Base-by-base conservation (phyloP, 805 yeast genomes). In the Metschnikowia koreensis region DNA sequence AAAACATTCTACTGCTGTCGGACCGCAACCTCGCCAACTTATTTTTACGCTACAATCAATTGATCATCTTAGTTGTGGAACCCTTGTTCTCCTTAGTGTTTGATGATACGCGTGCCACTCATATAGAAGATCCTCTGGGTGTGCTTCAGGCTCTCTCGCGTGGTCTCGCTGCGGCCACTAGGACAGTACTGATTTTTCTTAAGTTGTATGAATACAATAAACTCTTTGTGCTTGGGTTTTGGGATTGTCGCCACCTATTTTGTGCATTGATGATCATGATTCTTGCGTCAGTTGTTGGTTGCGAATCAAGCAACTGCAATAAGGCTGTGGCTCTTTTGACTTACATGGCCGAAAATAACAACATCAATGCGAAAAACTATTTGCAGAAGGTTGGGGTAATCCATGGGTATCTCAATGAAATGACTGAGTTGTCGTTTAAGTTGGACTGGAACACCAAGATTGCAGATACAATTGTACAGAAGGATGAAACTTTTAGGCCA, bases 221-320 rank as follows among this genome's bases (percentile, higher is more conserved):
- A 41, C 52, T 71, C 12, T 72, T 72, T 48, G 56, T 62, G 17
- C 56, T 68, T 15, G 78, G 77, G 2, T 71, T 66, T 50, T 73
- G 75, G 74, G 78, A 74, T 51, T 59, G 70, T 43, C 74, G 70
- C 53, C 73, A 73, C 58, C 55, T 73, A 38, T 73, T 64, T 50
- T 60, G 67, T 5, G 70, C 77, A 1, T 51, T 71, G 26, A 54
- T 71, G 17, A 51, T 67, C 22, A 48, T 70, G 36, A 57, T 70
- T 11, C 60, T 71, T 53, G 63, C 69, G 0, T 46, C 53, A n/a
- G 48, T 55, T 8, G 46, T 52, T 9, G 57, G 61, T 8, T 56
- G 38, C 29, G 49, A 47, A 6, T 46, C 44, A 33, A 38, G 22
- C 28, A 46, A 48, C 22, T 47, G 45, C 34, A 52, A 42, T 46